Evolutionary conservation across 306 rosid genomes (phyloP).

Genomic region (Inga leiocalycina): DNA sequence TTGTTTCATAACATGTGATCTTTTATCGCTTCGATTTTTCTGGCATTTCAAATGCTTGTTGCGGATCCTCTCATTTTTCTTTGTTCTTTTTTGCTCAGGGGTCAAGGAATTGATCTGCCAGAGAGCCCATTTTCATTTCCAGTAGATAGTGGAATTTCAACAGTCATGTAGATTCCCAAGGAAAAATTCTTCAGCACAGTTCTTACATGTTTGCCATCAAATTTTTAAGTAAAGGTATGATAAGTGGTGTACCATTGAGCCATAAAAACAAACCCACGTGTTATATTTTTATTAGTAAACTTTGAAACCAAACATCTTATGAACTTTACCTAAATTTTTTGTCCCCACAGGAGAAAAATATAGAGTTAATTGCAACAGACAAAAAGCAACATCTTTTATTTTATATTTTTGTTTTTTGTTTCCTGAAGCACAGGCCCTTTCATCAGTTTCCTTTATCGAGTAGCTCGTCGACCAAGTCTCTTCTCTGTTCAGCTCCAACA

Average conservation of each 20-base stretch:
- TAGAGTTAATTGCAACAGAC: constrained; percentile 28
- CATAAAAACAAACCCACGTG: not conserved
- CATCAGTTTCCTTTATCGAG: constrained; percentile 10
- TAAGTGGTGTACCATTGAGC: not conserved
- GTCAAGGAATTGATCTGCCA: not conserved
- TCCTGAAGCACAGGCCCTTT: constrained; percentile 21
- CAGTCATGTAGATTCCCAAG: not conserved
- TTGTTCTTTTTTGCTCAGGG: not conserved
- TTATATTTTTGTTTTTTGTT: not conserved
- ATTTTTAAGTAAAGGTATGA: not conserved
- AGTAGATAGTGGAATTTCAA: constrained; percentile 5
- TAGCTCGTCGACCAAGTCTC: not conserved
- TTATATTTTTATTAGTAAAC: not conserved
- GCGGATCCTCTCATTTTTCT: not conserved
- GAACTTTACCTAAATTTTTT: not conserved
- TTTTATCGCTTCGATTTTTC: not conserved
- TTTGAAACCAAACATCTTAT: not conserved
- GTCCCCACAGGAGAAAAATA: constrained; percentile 24
- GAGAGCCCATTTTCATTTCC: constrained; percentile 6
- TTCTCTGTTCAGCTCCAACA: constrained; percentile 7
- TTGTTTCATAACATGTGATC: not conserved
- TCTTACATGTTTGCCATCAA: not conserved
- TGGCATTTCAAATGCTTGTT: not conserved
- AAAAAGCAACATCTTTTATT: not conserved
- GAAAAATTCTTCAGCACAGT: not conserved